These are phyloP conservation scores for Trypanosoma conorhini DNA, from an alignment of 208 protist species.

Conservation along the genomic window DNA sequence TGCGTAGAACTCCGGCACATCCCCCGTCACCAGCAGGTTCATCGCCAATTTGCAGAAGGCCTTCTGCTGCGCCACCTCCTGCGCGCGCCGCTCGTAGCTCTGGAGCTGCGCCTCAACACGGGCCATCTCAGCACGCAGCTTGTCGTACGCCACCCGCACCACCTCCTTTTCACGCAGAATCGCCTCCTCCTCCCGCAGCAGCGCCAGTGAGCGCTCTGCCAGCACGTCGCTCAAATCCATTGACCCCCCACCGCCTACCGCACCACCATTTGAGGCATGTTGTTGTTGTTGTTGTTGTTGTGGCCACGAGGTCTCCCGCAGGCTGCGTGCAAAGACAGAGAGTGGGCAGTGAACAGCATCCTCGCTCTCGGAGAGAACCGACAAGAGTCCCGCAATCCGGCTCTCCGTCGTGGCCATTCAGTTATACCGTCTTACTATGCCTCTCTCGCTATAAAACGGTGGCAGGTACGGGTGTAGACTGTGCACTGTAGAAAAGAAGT, in stretches of 20 bases:
- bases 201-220: conserved; percentile 50
- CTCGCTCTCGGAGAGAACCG: conserved; percentile 47
- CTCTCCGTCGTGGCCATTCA: conserved; percentile 39
- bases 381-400: conserved; percentile 59
- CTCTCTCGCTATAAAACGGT: background rate
- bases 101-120: conserved; percentile 82
- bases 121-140: conserved; percentile 72
- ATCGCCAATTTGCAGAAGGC: conserved; percentile 74
- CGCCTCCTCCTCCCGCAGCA: conserved; percentile 74
- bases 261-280: background rate
- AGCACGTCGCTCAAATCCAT: conserved; percentile 51
- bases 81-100: conserved; percentile 50
- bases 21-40: conserved; percentile 64
- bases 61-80: conserved; percentile 69
- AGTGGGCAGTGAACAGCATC: conserved; percentile 60
- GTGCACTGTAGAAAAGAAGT: background rate
- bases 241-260: background rate
- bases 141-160: conserved; percentile 67
- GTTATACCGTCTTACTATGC: background rate
- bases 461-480: background rate
- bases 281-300: conserved; percentile 1
- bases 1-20: conserved; percentile 48
- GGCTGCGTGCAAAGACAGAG: conserved; percentile 53
- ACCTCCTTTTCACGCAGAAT: conserved; percentile 47
- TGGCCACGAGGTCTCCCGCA: conserved; percentile 33